A percentile compares a stretch with the other conserved stretches of the same genome.
These are phyloP conservation scores for Termitomyces sp. DNA, from an alignment of 768 basidiomycete species.

Conservation along the genomic window DNA sequence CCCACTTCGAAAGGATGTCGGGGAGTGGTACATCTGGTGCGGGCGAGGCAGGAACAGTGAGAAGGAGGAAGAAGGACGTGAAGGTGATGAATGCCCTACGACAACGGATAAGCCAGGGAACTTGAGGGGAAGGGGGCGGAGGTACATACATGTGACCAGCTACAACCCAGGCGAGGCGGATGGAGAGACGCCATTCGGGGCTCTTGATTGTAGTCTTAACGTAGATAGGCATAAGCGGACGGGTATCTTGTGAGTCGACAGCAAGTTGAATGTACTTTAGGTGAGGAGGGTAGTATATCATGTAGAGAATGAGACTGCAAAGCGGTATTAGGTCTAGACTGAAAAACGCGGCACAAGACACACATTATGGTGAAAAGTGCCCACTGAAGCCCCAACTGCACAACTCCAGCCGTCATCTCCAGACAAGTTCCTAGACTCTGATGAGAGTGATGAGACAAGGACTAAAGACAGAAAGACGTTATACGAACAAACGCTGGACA, in stretches of 20 bases:
- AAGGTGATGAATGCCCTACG: slow-evolving; percentile 49
- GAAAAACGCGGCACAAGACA: slow-evolving; percentile 21
- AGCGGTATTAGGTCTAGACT: background rate
- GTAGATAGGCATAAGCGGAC: slow-evolving; percentile 30
- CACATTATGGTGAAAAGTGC: slow-evolving; percentile 79
- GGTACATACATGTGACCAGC: slow-evolving; percentile 66
- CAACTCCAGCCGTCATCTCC: slow-evolving; percentile 74
- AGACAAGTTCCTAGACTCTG: slow-evolving; percentile 70
- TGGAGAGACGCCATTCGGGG: slow-evolving; percentile 73
- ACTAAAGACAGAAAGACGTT: background rate
- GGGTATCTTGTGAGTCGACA: slow-evolving; percentile 35
- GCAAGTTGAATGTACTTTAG: slow-evolving; percentile 55
- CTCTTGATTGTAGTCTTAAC: slow-evolving; percentile 48
- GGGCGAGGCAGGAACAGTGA: slow-evolving; percentile 34
- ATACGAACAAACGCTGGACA: slow-evolving; percentile 69
- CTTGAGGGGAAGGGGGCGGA: background rate
- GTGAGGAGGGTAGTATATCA: slow-evolving; percentile 85
- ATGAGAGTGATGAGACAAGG: background rate
- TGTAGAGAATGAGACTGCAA: slow-evolving; percentile 80
- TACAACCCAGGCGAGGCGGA: slow-evolving; percentile 69
- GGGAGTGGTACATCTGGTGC: slow-evolving; percentile 33
- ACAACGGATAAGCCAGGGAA: slow-evolving; percentile 1
- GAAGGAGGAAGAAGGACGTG: slow-evolving; percentile 58
- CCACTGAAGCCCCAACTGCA: slow-evolving; percentile 85
- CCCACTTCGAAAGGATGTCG: slow-evolving; percentile 47